Evolutionary conservation across 2,329 filamentous ascomycete species (phyloP).

Genomic region (Aulographum hederae): DNA sequence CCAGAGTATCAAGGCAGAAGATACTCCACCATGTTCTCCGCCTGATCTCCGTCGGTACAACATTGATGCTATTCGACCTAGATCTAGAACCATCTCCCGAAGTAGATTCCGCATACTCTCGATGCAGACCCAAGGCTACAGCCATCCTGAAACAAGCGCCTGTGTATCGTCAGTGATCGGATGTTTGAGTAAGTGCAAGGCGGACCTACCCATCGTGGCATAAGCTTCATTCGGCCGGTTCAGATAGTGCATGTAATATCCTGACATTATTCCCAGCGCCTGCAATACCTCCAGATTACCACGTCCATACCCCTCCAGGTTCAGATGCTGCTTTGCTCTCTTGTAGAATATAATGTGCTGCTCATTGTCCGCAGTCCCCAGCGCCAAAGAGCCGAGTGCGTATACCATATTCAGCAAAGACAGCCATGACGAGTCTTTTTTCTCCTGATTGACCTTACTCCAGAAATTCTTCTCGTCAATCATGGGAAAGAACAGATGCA

Average conservation of each 20-base stretch:
- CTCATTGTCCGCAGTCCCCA: slow-evolving; percentile 42
- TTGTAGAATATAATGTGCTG: slow-evolving; percentile 54
- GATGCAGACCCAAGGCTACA: slow-evolving; percentile 53
- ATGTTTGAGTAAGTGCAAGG: too few species aligned
- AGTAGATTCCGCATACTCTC: slow-evolving; percentile 32
- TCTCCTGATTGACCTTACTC: slow-evolving; percentile 41
- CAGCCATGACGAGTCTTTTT: slow-evolving; percentile 52
- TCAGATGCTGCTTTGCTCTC: slow-evolving; percentile 46
- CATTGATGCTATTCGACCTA: too few species aligned
- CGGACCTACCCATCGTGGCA: slow-evolving; percentile 50
- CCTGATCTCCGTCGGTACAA: slow-evolving; percentile 19
- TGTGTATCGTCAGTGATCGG: too few species aligned
- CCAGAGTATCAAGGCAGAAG: slow-evolving; percentile 25
- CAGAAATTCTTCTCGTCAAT: slow-evolving; percentile 55
- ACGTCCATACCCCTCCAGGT: slow-evolving; percentile 48
- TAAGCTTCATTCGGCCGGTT: slow-evolving; percentile 64
- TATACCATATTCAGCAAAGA: slow-evolving; percentile 60
- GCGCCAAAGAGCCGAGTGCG: slow-evolving; percentile 54
- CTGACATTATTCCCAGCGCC: slow-evolving; percentile 51
- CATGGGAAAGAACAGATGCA: slow-evolving; percentile 56
- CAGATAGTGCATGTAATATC: slow-evolving; percentile 62
- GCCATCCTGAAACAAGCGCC: slow-evolving; percentile 56
- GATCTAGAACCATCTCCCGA: too few species aligned
- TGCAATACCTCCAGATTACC: slow-evolving; percentile 58
- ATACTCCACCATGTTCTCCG: slow-evolving; percentile 26